Evolutionary conservation across 805 yeast species (phyloP).

Genomic region (Osmozyma mogii): DNA sequence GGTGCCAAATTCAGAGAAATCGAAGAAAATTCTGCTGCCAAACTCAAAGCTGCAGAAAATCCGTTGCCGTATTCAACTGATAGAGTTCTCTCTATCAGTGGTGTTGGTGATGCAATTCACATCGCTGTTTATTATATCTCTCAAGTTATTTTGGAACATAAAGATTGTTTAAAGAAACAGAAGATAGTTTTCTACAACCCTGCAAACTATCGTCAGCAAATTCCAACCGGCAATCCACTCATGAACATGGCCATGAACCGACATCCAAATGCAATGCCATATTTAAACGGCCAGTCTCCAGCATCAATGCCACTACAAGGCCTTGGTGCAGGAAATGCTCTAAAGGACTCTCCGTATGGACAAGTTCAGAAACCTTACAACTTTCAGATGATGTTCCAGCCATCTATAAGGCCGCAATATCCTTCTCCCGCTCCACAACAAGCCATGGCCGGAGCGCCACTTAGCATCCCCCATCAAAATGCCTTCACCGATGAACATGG

Average conservation of each 20-base stretch:
- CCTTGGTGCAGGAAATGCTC: conserved; percentile 8
- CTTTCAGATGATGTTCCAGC: conserved; percentile 35
- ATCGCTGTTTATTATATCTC: conserved; percentile 73
- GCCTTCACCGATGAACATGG: conserved; percentile 38
- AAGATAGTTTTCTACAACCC: conserved; percentile 57
- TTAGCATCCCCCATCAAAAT: conserved; percentile 17
- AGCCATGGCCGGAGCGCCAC: neutral
- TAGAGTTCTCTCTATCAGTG: conserved; percentile 58
- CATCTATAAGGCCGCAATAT: conserved; percentile 25
- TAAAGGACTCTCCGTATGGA: conserved; percentile 5
- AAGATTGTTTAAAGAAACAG: conserved; percentile 42
- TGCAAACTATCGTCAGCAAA: conserved; percentile 26
- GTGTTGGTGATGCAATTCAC: conserved; percentile 83
- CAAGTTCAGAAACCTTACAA: conserved; percentile 21
- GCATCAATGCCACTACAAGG: too few species aligned
- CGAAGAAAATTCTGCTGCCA: conserved; percentile 75
- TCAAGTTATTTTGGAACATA: conserved; percentile 57
- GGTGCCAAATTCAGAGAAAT: conserved; percentile 72
- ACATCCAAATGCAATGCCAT: conserved; percentile 8
- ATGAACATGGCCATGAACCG: conserved; percentile 14
- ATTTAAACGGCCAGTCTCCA: too few species aligned
- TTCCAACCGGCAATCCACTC: conserved; percentile 7
- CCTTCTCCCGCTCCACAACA: conserved; percentile 3
- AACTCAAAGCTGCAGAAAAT: conserved; percentile 63
- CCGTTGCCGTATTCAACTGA: conserved; percentile 73